Evolutionary conservation across 345 rosid species (phyloP).

Genomic region (Trapa incisa): DNA sequence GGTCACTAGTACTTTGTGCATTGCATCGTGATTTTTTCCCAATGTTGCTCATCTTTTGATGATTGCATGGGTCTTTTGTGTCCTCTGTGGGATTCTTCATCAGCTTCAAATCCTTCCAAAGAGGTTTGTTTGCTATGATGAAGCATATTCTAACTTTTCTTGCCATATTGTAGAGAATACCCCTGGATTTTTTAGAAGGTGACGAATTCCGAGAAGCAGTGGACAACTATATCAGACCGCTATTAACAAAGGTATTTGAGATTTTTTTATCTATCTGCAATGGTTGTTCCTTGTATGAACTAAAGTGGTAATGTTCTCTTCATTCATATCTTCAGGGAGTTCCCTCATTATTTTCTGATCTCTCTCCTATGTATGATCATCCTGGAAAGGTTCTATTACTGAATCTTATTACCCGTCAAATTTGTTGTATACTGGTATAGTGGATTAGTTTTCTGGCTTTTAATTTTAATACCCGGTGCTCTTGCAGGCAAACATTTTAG

Average conservation of each 20-base stretch:
- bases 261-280: constrained; percentile 2
- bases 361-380: constrained; percentile 79
- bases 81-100: not conserved
- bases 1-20: no score
- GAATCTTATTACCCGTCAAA: not conserved
- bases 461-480: constrained; percentile 5
- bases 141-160: constrained; percentile 8
- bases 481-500: constrained; percentile 75
- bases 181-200: constrained; percentile 89
- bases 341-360: constrained; percentile 93
- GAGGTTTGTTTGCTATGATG: not conserved
- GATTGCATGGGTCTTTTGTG: not conserved
- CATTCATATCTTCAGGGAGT: constrained; percentile 52
- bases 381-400: constrained; percentile 56
- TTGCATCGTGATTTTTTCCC: no score
- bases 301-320: constrained; percentile 4
- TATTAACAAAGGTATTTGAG: constrained; percentile 59
- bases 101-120: not conserved
- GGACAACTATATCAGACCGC: constrained; percentile 66
- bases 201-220: constrained; percentile 74
- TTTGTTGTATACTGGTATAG: no score
- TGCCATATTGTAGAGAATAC: constrained; percentile 57
- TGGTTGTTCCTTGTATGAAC: not conserved
- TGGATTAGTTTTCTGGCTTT: not conserved
- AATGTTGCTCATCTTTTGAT: not conserved